Percentiles rank a stretch among this genome's conserved stretches.
Conservation (phyloP, 2,329 filamentous ascomycete species). For the Ploettnerulaceae sp. region DNA sequence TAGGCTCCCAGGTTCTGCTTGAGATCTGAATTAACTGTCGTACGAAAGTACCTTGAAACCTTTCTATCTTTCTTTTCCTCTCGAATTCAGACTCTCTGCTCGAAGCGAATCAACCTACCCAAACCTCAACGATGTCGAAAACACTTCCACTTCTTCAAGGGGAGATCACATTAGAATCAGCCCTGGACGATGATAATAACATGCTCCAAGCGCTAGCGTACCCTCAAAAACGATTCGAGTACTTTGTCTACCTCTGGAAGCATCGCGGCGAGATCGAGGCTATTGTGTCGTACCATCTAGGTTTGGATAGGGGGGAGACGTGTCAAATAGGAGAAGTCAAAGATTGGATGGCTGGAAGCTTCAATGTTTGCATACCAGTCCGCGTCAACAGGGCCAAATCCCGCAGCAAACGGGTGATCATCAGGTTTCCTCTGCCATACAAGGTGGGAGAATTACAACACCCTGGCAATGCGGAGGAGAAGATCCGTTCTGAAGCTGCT, state of each 20-base stretch:
- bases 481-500: slow-evolving; percentile 38
- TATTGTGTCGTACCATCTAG: slow-evolving; percentile 31
- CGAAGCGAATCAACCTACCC: slow-evolving; percentile 2
- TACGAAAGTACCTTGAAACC: neutral
- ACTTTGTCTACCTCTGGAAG: slow-evolving; percentile 21
- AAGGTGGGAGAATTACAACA: slow-evolving; percentile 36
- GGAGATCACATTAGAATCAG: slow-evolving; percentile 11
- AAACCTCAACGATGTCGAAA: slow-evolving; percentile 7
- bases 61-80: neutral
- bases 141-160: slow-evolving; percentile 17
- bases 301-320: slow-evolving; percentile 15
- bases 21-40: no score
- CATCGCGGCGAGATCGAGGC: slow-evolving; percentile 25
- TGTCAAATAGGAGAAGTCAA: slow-evolving; percentile 25
- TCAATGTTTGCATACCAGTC: slow-evolving; percentile 37
- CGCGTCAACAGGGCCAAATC: slow-evolving; percentile 18
- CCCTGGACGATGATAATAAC: no score
- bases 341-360: slow-evolving; percentile 35
- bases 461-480: slow-evolving; percentile 41
- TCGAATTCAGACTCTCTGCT: slow-evolving; percentile 5
- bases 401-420: slow-evolving; percentile 26
- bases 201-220: slow-evolving; percentile 16
- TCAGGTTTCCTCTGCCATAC: slow-evolving; percentile 34
- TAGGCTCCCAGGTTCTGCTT: no score
- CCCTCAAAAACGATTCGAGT: slow-evolving; percentile 18